Evolutionary conservation across 768 basidiomycete species (phyloP), one percentile per base, ranked within the genome.

Genomic region (Termitomyces sp.): DNA sequence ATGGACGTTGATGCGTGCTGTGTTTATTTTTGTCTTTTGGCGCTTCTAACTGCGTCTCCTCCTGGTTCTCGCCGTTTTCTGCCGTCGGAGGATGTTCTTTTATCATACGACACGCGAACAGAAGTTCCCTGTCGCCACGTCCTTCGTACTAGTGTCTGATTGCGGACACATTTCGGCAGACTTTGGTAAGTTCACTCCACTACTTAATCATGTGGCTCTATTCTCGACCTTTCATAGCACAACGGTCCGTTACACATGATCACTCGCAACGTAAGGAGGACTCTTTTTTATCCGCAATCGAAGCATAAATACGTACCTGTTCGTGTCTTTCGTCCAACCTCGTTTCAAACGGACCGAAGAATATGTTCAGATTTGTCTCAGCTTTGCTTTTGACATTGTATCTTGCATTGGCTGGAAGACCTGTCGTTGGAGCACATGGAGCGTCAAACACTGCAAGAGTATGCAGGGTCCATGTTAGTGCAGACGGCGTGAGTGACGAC

Each of bases 401-500:
- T 20, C 22, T 50, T 16, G 4, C 14, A 33, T 50, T 35, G 33
- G 6, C 33, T 14, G 48, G 32, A 33, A 22, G 20, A 20, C 10
- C 20, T 20, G 8, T 50, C 22, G 33, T 35, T 5, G 6, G 35
- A 16, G 32, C 49, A 22, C 35, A 50, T 35, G 49, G 33, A 22
- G 33, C 14, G 4, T 35, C 49, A 35, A 35, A 35, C 33, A 50
- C 33, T 14, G 4, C 38, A 16, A 53, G 26, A 22, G 60, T 52
- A 22, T 69, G 68, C 55, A 65, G 53, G 2, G 57, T 70, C 40
- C 60, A 58, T 40, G 56, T 66, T 10, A 65, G 61, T 26, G 35
- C 54, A 22, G 64, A 66, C 43, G 61, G 61, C 26, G 60, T 61
- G 13, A 64, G 64, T 12, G 67, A 68, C 48, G 64, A 65, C 52